A percentile compares a stretch with the other conserved stretches of the same genome.
Evolutionary conservation across 352 stramenopile species (phyloP).

Genomic region (Phytophthora uliginosa): DNA sequence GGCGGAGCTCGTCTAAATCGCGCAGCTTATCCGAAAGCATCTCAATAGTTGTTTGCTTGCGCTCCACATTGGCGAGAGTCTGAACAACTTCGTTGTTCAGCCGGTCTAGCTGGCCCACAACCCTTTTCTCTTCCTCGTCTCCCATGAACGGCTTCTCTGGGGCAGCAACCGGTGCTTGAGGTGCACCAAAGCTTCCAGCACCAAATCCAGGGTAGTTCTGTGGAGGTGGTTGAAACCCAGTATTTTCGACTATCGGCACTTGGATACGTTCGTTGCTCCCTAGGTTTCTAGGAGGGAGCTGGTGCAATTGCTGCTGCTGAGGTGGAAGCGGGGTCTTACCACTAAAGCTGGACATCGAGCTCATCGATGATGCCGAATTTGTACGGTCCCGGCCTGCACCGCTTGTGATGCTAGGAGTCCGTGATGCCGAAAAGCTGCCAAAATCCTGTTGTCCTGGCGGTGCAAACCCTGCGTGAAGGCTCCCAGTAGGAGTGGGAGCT

Average conservation of each 20-base stretch:
- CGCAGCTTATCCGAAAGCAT: conserved; percentile 69
- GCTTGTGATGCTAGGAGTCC: conserved; percentile 18
- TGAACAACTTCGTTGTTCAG: conserved; percentile 61
- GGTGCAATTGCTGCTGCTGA: conserved; percentile 27
- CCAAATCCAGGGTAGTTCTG: conserved; percentile 28
- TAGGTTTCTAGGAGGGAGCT: conserved; percentile 31
- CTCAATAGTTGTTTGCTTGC: conserved; percentile 74
- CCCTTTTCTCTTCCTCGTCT: conserved; percentile 61
- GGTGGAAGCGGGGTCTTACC: conserved; percentile 27
- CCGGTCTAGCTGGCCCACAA: conserved; percentile 65
- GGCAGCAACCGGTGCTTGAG: not conserved
- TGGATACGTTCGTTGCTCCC: conserved; percentile 40
- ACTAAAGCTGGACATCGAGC: conserved; percentile 53
- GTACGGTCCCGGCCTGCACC: conserved; percentile 36
- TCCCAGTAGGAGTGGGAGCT: conserved; percentile 20
- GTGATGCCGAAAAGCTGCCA: conserved; percentile 21
- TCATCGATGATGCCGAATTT: conserved; percentile 53
- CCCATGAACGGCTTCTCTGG: conserved; percentile 66
- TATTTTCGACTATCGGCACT: conserved; percentile 20
- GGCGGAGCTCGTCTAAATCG: conserved; percentile 78
- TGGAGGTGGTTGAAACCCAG: conserved; percentile 23
- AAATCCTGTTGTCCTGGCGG: conserved; percentile 24
- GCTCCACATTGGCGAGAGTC: conserved; percentile 56
- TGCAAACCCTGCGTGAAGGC: conserved; percentile 27
- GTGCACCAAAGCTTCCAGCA: conserved; percentile 22